A percentile compares a stretch with the other conserved stretches of the same genome.
Conservation (phyloP, 805 yeast species). For the Maudiozyma barnettii region DNA sequence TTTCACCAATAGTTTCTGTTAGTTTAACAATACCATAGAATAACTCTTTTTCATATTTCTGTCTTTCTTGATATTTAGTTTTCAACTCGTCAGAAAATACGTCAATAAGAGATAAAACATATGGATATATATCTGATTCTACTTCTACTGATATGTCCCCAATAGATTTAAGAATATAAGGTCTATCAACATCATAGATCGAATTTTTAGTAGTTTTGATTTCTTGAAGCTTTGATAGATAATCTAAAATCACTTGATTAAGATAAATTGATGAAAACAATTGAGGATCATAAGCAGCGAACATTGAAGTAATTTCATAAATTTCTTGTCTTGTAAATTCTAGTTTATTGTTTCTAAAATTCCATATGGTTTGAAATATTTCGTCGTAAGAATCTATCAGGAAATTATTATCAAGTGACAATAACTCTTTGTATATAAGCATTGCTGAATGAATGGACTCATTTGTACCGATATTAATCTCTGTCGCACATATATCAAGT, state of each 20-base stretch:
- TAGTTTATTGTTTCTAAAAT: slow-evolving; percentile 64
- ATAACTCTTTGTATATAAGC: slow-evolving; percentile 65
- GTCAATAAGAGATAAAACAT: slow-evolving; percentile 71
- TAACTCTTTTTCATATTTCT: slow-evolving; percentile 72
- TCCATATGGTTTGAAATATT: slow-evolving; percentile 63
- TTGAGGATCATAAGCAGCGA: slow-evolving; percentile 66
- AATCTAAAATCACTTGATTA: slow-evolving; percentile 67
- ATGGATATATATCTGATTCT: slow-evolving; percentile 73
- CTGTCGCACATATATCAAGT: slow-evolving; percentile 51
- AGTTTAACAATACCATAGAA: slow-evolving; percentile 78
- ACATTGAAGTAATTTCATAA: slow-evolving; percentile 62
- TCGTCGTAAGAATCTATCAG: slow-evolving; percentile 60
- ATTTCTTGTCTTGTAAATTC: slow-evolving; percentile 67
- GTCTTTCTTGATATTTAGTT: slow-evolving; percentile 38
- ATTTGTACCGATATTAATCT: slow-evolving; percentile 37
- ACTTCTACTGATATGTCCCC: slow-evolving; percentile 70
- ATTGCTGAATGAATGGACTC: slow-evolving; percentile 78
- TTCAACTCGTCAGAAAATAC: slow-evolving; percentile 68
- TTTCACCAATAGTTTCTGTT: slow-evolving; percentile 81
- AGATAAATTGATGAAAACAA: slow-evolving; percentile 70
- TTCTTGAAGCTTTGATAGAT: slow-evolving; percentile 64
- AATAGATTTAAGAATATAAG: slow-evolving; percentile 61
- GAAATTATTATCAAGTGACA: slow-evolving; percentile 60
- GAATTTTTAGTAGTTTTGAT: slow-evolving; percentile 29
- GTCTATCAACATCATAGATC: slow-evolving; percentile 38